A percentile compares a stretch with the other conserved stretches of the same genome.
phyloP scores from a whole-genome alignment of 2,329 filamentous ascomycete genomes.

The Microdochium nivale region DNA sequence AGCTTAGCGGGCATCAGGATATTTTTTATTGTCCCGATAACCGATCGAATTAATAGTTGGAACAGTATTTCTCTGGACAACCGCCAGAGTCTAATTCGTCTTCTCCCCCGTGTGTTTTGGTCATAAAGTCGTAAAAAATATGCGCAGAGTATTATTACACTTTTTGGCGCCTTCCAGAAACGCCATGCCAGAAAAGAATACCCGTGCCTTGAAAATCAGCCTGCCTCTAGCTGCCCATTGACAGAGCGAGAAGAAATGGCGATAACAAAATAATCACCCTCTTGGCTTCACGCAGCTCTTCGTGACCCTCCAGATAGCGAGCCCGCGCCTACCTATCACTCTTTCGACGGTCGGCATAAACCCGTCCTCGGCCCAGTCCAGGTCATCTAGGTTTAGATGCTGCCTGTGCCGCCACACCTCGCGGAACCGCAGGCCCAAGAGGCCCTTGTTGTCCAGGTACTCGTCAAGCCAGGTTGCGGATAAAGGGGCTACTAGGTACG shows the following conservation, averaged over 20 bases:
- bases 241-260: background rate
- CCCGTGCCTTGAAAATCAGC: too few species aligned
- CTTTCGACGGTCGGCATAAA: constrained; percentile 61
- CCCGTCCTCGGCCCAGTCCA: constrained; percentile 72
- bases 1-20: too few species aligned
- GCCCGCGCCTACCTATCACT: constrained; percentile 55
- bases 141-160: background rate
- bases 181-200: background rate
- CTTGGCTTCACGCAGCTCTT: constrained; percentile 39
- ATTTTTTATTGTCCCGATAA: too few species aligned
- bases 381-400: constrained; percentile 71
- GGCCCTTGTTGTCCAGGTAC: constrained; percentile 49
- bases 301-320: constrained; percentile 56
- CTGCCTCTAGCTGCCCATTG: too few species aligned
- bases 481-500: constrained; percentile 64
- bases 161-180: background rate
- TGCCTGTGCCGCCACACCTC: constrained; percentile 60
- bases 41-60: too few species aligned
- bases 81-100: too few species aligned
- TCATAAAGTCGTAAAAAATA: background rate
- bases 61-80: too few species aligned
- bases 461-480: constrained; percentile 63
- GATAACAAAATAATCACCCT: background rate
- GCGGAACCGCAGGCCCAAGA: constrained; percentile 53
- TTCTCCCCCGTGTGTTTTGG: background rate